A percentile compares a stretch with the other conserved stretches of the same genome.
Evolutionary conservation across 225 moss, liverwort and hornwort genomes (phyloP).

Genomic region (Thuidium tamariscinum): DNA sequence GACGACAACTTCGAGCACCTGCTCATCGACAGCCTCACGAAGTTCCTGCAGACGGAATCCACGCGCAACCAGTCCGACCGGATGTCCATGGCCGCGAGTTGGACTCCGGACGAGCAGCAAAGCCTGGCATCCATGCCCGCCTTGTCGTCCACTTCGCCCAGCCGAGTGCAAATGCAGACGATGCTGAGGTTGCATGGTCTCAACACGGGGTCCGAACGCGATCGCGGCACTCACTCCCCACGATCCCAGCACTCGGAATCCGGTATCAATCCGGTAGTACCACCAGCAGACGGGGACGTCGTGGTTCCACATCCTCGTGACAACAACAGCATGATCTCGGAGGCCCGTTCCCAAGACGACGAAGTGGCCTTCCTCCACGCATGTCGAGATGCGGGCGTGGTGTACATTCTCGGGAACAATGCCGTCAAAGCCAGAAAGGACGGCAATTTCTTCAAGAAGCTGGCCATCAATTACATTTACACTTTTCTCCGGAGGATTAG

Average conservation of each 20-base stretch:
- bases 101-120: slow-evolving; percentile 25
- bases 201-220: not conserved
- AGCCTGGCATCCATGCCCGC: not conserved
- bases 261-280: not conserved
- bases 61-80: slow-evolving; percentile 15
- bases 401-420: slow-evolving; percentile 90
- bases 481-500: slow-evolving; percentile 57
- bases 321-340: not conserved
- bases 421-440: slow-evolving; percentile 44
- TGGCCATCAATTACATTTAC: slow-evolving; percentile 62
- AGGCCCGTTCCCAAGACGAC: slow-evolving; percentile 18
- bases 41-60: slow-evolving; percentile 39
- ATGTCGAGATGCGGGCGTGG: slow-evolving; percentile 54
- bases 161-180: not conserved
- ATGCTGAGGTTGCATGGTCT: not conserved
- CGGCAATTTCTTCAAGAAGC: slow-evolving; percentile 28
- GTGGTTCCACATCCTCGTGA: not conserved
- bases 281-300: not conserved
- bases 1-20: slow-evolving; percentile 74
- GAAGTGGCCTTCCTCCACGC: slow-evolving; percentile 39
- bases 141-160: not conserved
- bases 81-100: slow-evolving; percentile 36
- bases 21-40: slow-evolving; percentile 42
- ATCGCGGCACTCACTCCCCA: not conserved
- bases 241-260: not conserved